These are phyloP conservation scores for Gossypium bickii DNA, from an alignment of 345 rosid species.

Conservation along the genomic window DNA sequence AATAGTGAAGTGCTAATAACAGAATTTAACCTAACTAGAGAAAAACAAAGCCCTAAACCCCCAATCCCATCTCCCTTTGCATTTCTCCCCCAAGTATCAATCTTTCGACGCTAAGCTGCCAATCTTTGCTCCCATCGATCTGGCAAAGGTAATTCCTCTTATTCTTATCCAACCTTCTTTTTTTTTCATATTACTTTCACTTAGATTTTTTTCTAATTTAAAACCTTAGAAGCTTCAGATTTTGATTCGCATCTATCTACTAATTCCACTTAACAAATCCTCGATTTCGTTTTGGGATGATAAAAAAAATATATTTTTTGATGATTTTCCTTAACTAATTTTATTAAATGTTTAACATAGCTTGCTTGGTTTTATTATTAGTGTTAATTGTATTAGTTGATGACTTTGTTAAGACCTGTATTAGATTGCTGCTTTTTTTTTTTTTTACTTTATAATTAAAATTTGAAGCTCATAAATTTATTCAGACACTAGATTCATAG, in stretches of 20 bases:
- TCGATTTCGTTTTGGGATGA: not conserved
- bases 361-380: not conserved
- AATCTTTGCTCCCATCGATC: not conserved
- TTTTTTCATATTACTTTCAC: not conserved
- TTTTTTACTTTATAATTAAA: not conserved
- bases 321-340: not conserved
- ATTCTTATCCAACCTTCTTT: not conserved
- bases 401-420: not conserved
- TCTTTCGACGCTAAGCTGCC: not conserved
- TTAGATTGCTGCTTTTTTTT: not conserved
- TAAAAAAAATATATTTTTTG: not conserved
- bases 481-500: not conserved
- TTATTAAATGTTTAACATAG: not conserved
- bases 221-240: not conserved
- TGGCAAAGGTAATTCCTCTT: not conserved
- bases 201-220: not conserved
- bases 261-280: not conserved
- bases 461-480: not conserved
- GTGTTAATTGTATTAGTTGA: not conserved
- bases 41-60: not conserved
- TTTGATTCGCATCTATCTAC: not conserved
- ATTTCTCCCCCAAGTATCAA: not conserved
- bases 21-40: not conserved
- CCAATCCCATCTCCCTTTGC: not conserved
- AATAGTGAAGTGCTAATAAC: too few relatives aligned